Base-by-base conservation (phyloP, 176 grass and related monocot species). In the Aechmea fasciata region DNA sequence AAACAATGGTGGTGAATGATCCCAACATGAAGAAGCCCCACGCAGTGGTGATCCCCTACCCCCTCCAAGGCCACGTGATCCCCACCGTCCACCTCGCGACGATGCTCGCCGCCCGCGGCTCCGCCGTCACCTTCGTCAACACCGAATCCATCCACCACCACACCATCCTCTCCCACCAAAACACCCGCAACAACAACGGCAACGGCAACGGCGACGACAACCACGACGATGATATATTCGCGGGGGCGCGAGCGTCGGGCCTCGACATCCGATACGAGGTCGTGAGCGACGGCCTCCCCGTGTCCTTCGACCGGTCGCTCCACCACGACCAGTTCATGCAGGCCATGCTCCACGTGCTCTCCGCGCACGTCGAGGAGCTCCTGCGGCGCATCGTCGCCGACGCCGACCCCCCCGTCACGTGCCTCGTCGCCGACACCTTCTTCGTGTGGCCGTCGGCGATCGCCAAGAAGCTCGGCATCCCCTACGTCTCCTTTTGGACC, bases 401-500 rank as follows among this genome's bases (percentile, higher is more conserved):
- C 12, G 72, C 53, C 1, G 74, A 87, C 63, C 77, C 87, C 15
- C 57, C 87, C 0, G 11, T 74, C n/a, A 90, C 75, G 0, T 83
- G 64, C 76, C 88, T 96, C 71, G 67, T 96, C 52, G 11, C 17
- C 11, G 91, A 90, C 67, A 87, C 91, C 9, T 85, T 87, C 75
- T 87, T 85, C 80, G 76, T 87, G 1, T 96, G 84, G 87, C 82
- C 87, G 2, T 81, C 91, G 3, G 71, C 79, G 7, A 66, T 90
- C n/a, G 82, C 73, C 6, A 50, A 73, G 64, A 83, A 74, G 73
- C 67, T 87, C 2, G 76, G 79, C 10, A 28, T 90, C 11, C 79
- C 63, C 11, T 92, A 85, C 52, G 68, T 85, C 2, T 92, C 89
- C 2, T 92, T 88, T 78, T 92, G 85, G 89, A 96, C 87, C 2